Base-by-base conservation (phyloP, 139 green algal genomes). In the Mesostigma viride region DNA sequence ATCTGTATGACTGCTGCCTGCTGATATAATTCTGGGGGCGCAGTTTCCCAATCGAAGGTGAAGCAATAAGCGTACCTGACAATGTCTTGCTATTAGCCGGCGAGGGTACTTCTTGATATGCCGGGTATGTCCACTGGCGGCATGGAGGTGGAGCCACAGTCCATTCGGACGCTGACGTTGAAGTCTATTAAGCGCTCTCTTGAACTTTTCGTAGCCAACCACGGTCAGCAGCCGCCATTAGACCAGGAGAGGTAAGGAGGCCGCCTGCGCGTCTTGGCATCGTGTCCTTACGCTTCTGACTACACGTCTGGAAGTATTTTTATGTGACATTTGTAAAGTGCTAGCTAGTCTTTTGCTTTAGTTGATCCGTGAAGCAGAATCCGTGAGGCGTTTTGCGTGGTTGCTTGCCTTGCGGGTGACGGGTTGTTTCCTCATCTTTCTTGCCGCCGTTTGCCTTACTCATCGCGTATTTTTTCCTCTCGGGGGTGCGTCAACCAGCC, bases 181-280 rank as follows among this genome's bases (percentile, higher is more conserved):
- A 70, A 88, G 47, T 82, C 75, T 3, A 32, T 91, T 0, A 96
- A 95, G 71, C 82, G 90, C 2, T 93, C 84, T 0, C 84, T 82
- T 45, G 89, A 96, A 24, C 46, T 96, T 56, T 96, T 96, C 66
- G 72, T 76, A 8, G 74, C 73, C 14, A 86, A 85, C 71, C 74
- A 85, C n/a, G 71, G 78, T 1, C 68, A 83, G 34, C 76, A 74
- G 32, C 48, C 79, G 17, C 69, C 77, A 5, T 32, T 87, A 0
- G 84, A 94, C 62, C 79, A 87, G 35, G 67, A 75, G 2, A 83
- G 79, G 79, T 86, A 58, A 35, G 14, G 14, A 11, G 17, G 14
- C 44, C 44, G 14, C 44, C 14, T 53, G 44, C 11, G 14, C 14
- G 17, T 53, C 14, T 11, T 17, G 14, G 44, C 14, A 53, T 53